phyloP scores from a whole-genome alignment of 495 filamentous ascomycete species.

The Filosporella fistucella region DNA sequence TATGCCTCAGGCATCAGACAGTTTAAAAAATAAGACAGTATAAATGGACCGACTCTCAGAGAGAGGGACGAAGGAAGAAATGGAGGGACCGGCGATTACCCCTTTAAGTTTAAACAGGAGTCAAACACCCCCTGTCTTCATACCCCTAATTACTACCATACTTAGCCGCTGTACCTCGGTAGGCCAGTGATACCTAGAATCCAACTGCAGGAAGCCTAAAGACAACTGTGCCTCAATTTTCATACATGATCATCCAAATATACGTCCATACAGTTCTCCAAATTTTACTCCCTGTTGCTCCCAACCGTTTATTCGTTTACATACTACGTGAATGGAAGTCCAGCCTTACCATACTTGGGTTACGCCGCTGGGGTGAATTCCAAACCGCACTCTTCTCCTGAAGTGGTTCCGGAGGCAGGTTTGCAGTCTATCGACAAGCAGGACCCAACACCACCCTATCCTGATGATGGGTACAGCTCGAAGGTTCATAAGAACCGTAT shows the following conservation, averaged over 20 bases:
- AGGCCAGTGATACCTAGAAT: background rate
- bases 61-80: no score
- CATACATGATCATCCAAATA: slow-evolving; percentile 4
- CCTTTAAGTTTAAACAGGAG: slow-evolving; percentile 6
- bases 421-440: background rate
- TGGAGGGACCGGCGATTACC: no score
- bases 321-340: slow-evolving; percentile 3
- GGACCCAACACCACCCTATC: slow-evolving; percentile 5
- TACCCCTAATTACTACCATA: slow-evolving; percentile 1
- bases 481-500: slow-evolving; percentile 8
- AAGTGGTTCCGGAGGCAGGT: slow-evolving; percentile 4
- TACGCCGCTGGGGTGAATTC: slow-evolving; percentile 3
- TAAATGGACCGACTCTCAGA: no score
- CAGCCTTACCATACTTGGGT: slow-evolving; percentile 5
- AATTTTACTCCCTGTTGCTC: slow-evolving; percentile 5
- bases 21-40: no score
- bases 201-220: slow-evolving; percentile 2
- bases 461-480: slow-evolving; percentile 2
- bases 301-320: slow-evolving; percentile 3
- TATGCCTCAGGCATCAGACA: no score
- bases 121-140: slow-evolving; percentile 4
- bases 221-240: slow-evolving; percentile 4
- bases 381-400: slow-evolving; percentile 2
- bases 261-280: slow-evolving; percentile 5
- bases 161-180: slow-evolving; percentile 1